Base-by-base conservation (phyloP, 106 monocot genomes). In the Posidonia australis region DNA sequence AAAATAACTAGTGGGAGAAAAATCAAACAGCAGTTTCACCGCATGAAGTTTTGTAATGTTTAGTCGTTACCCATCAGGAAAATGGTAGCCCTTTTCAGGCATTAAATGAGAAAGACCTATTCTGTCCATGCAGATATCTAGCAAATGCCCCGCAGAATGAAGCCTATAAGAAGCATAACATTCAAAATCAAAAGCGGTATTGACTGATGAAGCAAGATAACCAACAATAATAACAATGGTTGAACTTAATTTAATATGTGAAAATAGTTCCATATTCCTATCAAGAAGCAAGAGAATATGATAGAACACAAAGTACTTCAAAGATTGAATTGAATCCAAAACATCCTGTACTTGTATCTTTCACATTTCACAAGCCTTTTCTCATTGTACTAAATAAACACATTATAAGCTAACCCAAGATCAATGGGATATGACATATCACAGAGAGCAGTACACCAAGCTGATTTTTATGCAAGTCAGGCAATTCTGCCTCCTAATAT, bases 141-240 rank as follows among this genome's bases (percentile, higher is more conserved):
- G 64, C 69, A 90, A 83, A 74, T 90, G 90, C n/a, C 90, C 90
- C 51, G 86, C 90, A 66, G 90, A 90, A 66, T 90, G 90, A 62
- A 90, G 80, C 58, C 90, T 86, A 74, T 52, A 80, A 71, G 12
- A 73, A 58, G 21, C 10, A 48, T 4, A 66, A 69, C 36, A 31
- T 14, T 46, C 60, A 62, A 5, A 32, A 41, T 1, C 11, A 19
- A 28, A 26, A 51, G 30, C 4, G 7, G 21, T 47, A 14, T 14
- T 25, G 24, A 47, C 41, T 6, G 23, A 48, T 12, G 20, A 14
- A 65, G 21, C 18, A 19, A 65, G 17, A 48, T 26, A 49, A 13
- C 2, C 2, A 16, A 14, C 10, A 2, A 16, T 49, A 1, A 13
- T 2, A 49, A 49, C 48, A n/a, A 49, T n/a, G 13, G n/a, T n/a